Evolutionary conservation across 192 early-diverging fungal genomes (phyloP).

Genomic region (Gonapodya sp.): DNA sequence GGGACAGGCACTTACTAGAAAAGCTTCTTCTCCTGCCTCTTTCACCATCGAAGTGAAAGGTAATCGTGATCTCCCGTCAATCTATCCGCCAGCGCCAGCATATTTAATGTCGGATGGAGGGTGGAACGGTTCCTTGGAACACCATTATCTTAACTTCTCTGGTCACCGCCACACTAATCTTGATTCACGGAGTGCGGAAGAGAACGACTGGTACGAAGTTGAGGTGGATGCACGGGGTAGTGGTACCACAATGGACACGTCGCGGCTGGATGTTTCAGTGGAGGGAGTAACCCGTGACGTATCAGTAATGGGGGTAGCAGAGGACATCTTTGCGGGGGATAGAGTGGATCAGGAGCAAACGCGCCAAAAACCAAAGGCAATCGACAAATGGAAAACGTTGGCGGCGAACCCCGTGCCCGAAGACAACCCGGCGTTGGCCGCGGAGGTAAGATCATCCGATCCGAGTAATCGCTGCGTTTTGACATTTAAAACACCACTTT

Average conservation of each 20-base stretch:
- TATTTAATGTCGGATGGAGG: no score
- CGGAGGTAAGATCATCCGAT: background rate
- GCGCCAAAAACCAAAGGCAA: background rate
- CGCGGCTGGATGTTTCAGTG: no score
- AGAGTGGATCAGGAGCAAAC: background rate
- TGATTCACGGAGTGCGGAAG: no score
- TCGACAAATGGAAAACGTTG: background rate
- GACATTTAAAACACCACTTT: background rate
- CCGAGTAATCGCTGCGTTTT: background rate
- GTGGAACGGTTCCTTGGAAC: no score
- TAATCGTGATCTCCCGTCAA: no score
- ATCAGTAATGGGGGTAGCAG: background rate
- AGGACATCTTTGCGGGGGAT: background rate
- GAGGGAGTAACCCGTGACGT: background rate
- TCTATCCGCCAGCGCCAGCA: no score
- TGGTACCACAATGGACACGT: background rate
- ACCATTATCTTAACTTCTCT: no score
- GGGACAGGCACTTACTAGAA: no score
- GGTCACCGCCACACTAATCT: no score
- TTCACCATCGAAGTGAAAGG: no score
- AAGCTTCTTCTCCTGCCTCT: no score
- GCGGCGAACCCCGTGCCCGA: background rate
- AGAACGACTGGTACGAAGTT: background rate
- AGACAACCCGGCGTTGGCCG: background rate
- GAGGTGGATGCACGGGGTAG: background rate